These are phyloP conservation scores for Microascus cirrosus DNA, from an alignment of 2,329 filamentous ascomycete genomes.

Conservation along the genomic window DNA sequence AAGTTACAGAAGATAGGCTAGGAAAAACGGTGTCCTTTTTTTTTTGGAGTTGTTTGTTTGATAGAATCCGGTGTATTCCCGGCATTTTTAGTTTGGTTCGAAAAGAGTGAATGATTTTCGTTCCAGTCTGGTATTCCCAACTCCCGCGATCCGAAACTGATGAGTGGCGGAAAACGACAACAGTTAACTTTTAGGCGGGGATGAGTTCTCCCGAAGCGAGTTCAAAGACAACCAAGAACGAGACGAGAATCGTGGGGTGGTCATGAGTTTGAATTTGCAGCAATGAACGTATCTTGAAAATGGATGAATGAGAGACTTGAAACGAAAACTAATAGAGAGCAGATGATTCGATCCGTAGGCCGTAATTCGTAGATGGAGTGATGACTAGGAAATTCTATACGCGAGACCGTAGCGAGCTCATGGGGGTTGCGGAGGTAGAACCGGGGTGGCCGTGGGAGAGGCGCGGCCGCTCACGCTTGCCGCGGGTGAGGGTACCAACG, in stretches of 20 bases:
- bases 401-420: slow-evolving; percentile 23
- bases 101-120: background rate
- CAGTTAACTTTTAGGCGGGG: too few relatives aligned
- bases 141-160: background rate
- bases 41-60: background rate
- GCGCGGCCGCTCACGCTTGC: slow-evolving; percentile 20
- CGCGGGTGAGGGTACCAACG: slow-evolving; percentile 43
- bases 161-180: background rate
- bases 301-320: background rate
- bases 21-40: background rate
- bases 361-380: background rate
- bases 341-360: background rate
- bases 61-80: too few relatives aligned
- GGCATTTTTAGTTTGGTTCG: background rate
- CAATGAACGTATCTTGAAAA: background rate
- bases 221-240: background rate
- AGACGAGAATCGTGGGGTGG: background rate
- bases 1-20: background rate
- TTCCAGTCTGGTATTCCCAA: background rate
- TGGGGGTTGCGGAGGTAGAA: slow-evolving; percentile 21
- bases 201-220: background rate
- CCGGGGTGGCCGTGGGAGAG: slow-evolving; percentile 23
- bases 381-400: slow-evolving; percentile 10
- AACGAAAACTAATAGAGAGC: background rate
- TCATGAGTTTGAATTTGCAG: background rate